phyloP scores from a whole-genome alignment of 257 asterid genomes.

The Solanum tarijense region DNA sequence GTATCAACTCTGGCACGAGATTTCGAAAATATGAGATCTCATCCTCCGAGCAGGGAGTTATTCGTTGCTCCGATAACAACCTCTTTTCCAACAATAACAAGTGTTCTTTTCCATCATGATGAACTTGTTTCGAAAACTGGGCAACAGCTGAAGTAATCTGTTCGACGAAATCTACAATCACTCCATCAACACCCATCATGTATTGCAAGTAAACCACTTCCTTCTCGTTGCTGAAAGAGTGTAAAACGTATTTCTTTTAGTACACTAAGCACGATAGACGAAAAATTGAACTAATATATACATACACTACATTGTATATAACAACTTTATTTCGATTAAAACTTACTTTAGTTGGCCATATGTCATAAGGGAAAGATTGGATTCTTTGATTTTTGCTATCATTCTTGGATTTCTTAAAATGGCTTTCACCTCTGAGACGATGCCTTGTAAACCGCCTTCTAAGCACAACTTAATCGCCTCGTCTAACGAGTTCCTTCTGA shows the following conservation, averaged over 20 bases:
- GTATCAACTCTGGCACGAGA: conserved; percentile 1
- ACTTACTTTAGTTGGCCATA: conserved; percentile 27
- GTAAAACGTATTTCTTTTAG: no score
- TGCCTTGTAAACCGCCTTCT: conserved; percentile 16
- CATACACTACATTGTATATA: neutral
- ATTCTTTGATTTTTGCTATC: conserved; percentile 12
- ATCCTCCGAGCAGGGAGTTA: conserved; percentile 1
- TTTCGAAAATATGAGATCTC: conserved; percentile 4
- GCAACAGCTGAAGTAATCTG: conserved; percentile 9
- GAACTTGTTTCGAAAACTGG: neutral
- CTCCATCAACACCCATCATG: conserved; percentile 22
- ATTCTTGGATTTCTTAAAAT: conserved; percentile 18
- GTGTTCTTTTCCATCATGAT: neutral
- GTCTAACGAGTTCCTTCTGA: conserved; percentile 17
- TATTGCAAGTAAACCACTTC: conserved; percentile 16
- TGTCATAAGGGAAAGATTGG: conserved; percentile 16
- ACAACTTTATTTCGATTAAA: neutral
- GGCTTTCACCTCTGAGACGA: conserved; percentile 21
- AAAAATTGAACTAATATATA: neutral
- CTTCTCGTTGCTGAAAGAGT: conserved; percentile 4
- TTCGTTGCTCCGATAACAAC: neutral
- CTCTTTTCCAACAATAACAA: neutral
- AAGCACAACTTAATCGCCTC: conserved; percentile 20
- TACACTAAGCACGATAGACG: neutral
- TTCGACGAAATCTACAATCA: conserved; percentile 16